A percentile compares a stretch with the other conserved stretches of the same genome.
Conservation (phyloP, 768 basidiomycete species). For the Naganishia antarctica region DNA sequence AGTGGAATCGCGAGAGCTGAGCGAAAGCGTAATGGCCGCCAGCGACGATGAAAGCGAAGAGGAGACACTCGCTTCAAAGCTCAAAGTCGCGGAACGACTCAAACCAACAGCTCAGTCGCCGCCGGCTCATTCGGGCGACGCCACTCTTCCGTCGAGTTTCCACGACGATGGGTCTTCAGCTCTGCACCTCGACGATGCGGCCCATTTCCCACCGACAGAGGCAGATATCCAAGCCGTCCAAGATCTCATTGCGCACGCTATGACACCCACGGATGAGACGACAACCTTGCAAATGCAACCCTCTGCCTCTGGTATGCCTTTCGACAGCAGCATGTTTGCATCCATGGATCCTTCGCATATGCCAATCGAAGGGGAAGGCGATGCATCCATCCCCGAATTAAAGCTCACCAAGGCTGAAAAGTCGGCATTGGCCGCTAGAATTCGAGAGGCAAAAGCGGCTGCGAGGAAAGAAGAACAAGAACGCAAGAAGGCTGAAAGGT, state of each 20-base stretch:
- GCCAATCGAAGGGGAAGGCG: background rate
- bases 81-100: slow-evolving; percentile 5
- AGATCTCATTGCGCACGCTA: slow-evolving; percentile 5
- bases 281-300: slow-evolving; percentile 1
- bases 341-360: slow-evolving; percentile 1
- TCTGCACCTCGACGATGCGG: background rate
- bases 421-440: slow-evolving; percentile 14
- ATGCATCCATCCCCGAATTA: background rate
- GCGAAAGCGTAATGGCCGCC: background rate
- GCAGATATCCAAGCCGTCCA: slow-evolving; percentile 16
- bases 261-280: slow-evolving; percentile 1
- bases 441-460: slow-evolving; percentile 16
- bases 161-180: slow-evolving; percentile 1
- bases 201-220: slow-evolving; percentile 1
- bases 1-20: background rate
- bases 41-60: slow-evolving; percentile 26
- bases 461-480: slow-evolving; percentile 19
- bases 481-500: slow-evolving; percentile 9
- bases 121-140: background rate
- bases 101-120: background rate
- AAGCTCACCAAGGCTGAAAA: slow-evolving; percentile 20
- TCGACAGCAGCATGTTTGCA: background rate
- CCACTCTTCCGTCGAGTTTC: background rate
- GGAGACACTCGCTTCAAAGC: slow-evolving; percentile 22
- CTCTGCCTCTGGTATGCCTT: background rate